Conservation (phyloP, 108 stramenopile species). For the Fistulifera solaris region DNA sequence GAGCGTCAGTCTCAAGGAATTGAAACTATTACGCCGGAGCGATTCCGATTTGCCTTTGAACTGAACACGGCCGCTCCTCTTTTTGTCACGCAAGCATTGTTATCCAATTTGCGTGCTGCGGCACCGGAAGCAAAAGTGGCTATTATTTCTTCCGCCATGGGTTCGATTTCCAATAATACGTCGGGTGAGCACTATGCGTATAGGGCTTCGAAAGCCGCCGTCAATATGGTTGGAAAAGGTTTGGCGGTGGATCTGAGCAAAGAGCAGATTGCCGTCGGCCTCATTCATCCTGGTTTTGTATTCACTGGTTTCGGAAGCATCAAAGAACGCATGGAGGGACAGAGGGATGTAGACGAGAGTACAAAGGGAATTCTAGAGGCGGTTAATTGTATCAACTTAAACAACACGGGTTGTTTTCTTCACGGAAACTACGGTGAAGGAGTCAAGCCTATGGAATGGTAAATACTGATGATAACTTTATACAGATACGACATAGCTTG, state of each 20-base stretch:
- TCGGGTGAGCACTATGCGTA: slow-evolving; percentile 31
- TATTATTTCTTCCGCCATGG: slow-evolving; percentile 22
- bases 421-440: slow-evolving; percentile 32
- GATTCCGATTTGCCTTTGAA: slow-evolving; percentile 24
- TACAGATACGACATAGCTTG: no score
- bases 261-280: slow-evolving; percentile 12
- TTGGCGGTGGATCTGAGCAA: slow-evolving; percentile 23
- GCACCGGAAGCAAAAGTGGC: slow-evolving; percentile 10
- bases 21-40: slow-evolving; percentile 16
- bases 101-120: slow-evolving; percentile 12
- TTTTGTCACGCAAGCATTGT: slow-evolving; percentile 19
- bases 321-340: slow-evolving; percentile 8
- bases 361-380: slow-evolving; percentile 16
- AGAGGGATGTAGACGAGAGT: slow-evolving; percentile 15
- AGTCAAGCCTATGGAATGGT: slow-evolving; percentile 20
- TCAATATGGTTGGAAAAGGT: slow-evolving; percentile 32
- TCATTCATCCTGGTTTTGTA: slow-evolving; percentile 23
- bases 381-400: slow-evolving; percentile 11
- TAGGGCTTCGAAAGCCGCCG: slow-evolving; percentile 30
- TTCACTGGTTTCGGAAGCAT: slow-evolving; percentile 15
- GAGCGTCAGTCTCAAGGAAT: slow-evolving; percentile 10
- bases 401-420: slow-evolving; percentile 21
- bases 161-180: slow-evolving; percentile 23
- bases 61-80: slow-evolving; percentile 25
- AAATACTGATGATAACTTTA: neutral